Base-by-base conservation (phyloP, 306 rosid genomes). In the Cajanus cajan region DNA sequence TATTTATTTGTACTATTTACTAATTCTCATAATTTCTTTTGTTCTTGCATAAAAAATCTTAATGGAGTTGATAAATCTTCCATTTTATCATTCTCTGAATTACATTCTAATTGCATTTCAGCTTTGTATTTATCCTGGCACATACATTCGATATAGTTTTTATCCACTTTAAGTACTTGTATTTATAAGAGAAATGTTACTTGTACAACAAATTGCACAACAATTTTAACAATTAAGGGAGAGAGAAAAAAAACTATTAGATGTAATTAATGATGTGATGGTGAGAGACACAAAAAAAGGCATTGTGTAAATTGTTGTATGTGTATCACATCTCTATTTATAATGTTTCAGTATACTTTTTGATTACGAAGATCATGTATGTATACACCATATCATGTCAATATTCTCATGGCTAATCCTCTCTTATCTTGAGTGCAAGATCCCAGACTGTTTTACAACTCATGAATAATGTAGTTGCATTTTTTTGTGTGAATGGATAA, bases 131-230 rank as follows among this genome's bases (percentile, higher is more conserved):
- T 44, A 37, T 18, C 48, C 18, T 1, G 50, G 72, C 72, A 64
- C 48, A n/a, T 79, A 52, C 54, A 22, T 82, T 68, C 24, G 39
- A 25, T 80, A n/a, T 44, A 65, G 59, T 31, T 71, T 47, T 66
- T 28, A 57, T 68, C 65, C 70, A 66, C 43, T 28, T 68, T 28
- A 21, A 41, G 0, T n/a, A 51, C 33, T 70, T 21, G 10, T 50
- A 6, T 61, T 61, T 15, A 15, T 28, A 40, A 37, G 31, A 28
- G 31, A 28, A 28, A 28, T 28, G 31, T 28, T 28, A 28, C 1
- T 28, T 28, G 31, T 28, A 28, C 31, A 28, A 3, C 31, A 28
- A 28, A 28, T 28, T 28, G 31, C 3, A 28, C 31, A 28, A 3
- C 31, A 28, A 28, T 28, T 28, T 28, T 28, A 1, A 28, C 31